Base-by-base conservation (phyloP, 2,329 filamentous ascomycete species). In the Pseudofabraea citricarpa region DNA sequence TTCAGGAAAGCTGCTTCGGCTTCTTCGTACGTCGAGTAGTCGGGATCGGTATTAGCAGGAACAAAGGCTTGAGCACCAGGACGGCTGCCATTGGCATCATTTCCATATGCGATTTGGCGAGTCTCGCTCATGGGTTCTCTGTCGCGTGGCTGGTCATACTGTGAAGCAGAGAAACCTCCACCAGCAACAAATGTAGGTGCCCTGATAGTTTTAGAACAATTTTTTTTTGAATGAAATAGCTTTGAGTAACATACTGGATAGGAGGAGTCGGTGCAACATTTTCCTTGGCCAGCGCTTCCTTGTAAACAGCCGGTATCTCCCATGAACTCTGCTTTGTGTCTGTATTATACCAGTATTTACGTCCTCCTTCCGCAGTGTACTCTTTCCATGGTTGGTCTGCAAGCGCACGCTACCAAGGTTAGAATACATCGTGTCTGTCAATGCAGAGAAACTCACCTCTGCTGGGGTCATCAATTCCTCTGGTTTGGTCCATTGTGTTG, bases 301-400 rank as follows among this genome's bases (percentile, higher is more conserved):
- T 89, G 68, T 90, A 90, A 50, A 71, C 80, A 43, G 89, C 86
- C 44, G 93, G 93, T 77, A 95, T 90, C 59, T 90, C 85, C 93
- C 93, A 98, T 23, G 87, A 89, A 64, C 90, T 97, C 69, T 90
- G 79, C 67, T 91, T 90, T 35, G 87, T 90, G 65, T 94, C 85
- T 24, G 83, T 87, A 65, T 98, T 93, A 65, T 90, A 91, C 87
- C 90, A 98, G 68, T 98, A 98, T 62, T 91, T 88, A 57, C 84
- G 82, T 36, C 91, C 93, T 51, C 88, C 87, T 49, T 90, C 82
- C 18, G 87, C 83, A 20, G 85, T 89, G 60, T 95, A 93, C 65
- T 95, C 89, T 60, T 91, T 93, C 90, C 90, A 98, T 51, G 87
- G 87, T 55, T 93, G 87, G 56, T 84, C 83, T 40, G 85, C 76